Evolutionary conservation across 2,329 filamentous ascomycete species (phyloP), one percentile per base, ranked within the genome.

Genomic region (Colletotrichum somersetense): DNA sequence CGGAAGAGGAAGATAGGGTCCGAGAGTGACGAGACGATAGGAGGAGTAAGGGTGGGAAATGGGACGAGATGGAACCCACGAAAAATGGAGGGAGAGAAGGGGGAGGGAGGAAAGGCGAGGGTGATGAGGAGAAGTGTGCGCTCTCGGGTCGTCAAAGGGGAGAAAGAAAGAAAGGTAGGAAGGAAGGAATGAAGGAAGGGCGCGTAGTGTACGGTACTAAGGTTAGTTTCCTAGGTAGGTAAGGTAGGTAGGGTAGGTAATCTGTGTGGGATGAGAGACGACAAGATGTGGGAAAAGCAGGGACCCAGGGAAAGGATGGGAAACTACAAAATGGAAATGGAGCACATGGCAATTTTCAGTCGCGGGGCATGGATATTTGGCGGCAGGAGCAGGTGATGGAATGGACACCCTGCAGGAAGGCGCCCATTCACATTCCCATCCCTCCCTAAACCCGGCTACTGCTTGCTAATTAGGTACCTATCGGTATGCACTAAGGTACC

Each of bases 271-370:
- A 42, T 40, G 18, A 30, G 16, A 33, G 40, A 42, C 26, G 59
- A 38, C n/a, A 23, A 5, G 58, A 46, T 40, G 16, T 57, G 53
- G 52, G 35, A 57, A 57, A 48, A 69, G 52, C 62, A 48, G 48
- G 52, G 53, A 56, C 52, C 66, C 44, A 38, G 44, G 58, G 55
- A 58, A 30, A 63, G 44, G 59, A 73, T 71, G 66, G 67, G 67
- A 73, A 73, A 73, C 66, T 73, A 40, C 62, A 62, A 71, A 71
- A 72, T 61, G 67, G 67, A 71, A 72, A 71, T 52, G 64, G 58
- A 65, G 66, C 55, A 64, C 48, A 72, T 72, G 70, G 70, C 69
- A 72, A 72, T 72, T 72, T 64, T 61, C 48, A 35, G 42, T 57
- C 46, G 56, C 23, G 38, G 66, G 52, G 52, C 55, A 72, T 72